phyloP scores from a whole-genome alignment of 805 yeast genomes.

The Suhomyces emberorum region DNA sequence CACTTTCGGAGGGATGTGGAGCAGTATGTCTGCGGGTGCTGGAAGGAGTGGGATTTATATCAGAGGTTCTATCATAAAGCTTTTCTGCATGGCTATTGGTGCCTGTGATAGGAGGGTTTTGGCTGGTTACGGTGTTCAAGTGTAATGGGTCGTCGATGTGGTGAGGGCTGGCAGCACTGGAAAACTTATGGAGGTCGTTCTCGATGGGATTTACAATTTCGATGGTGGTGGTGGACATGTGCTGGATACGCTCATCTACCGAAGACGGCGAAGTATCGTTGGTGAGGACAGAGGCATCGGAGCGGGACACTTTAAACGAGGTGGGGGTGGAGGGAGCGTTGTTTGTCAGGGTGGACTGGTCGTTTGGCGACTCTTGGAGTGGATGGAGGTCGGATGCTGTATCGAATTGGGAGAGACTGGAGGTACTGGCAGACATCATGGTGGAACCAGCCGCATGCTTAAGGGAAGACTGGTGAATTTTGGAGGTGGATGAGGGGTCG shows the following conservation, averaged over 20 bases:
- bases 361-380: neutral
- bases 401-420: neutral
- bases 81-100: neutral
- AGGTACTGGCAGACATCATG: neutral
- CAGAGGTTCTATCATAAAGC: neutral
- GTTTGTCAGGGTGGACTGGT: slow-evolving; percentile 5
- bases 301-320: slow-evolving; percentile 22
- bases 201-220: neutral
- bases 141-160: slow-evolving; percentile 3
- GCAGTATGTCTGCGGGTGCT: slow-evolving; percentile 8
- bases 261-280: slow-evolving; percentile 27
- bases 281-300: slow-evolving; percentile 21
- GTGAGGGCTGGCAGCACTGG: neutral
- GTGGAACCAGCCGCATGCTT: too few species aligned
- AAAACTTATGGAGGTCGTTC: neutral
- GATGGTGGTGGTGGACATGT: slow-evolving; percentile 1
- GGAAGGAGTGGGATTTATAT: neutral
- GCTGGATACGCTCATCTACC: slow-evolving; percentile 11
- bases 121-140: neutral
- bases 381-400: neutral
- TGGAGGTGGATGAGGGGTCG: neutral
- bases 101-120: neutral
- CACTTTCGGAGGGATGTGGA: slow-evolving; percentile 3
- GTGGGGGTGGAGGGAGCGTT: slow-evolving; percentile 23
- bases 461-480: slow-evolving; percentile 1